Evolutionary conservation across 2,329 filamentous ascomycete genomes (phyloP), one percentile per base, ranked within the genome.

Genomic region (Claviceps humidiphila): DNA sequence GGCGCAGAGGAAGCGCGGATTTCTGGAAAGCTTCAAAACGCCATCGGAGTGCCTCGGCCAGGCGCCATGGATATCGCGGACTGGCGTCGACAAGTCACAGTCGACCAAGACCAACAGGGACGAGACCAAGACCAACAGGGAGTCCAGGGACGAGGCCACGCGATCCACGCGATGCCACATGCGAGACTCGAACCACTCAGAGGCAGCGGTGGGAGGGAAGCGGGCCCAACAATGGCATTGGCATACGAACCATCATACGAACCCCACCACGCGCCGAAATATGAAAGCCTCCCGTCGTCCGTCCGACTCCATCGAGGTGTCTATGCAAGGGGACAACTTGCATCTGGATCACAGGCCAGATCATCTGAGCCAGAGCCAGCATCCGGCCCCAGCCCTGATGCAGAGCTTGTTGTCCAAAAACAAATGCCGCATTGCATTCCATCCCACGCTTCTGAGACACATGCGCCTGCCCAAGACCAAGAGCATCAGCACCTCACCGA

Each of bases 401-500:
- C 30, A 34, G 30, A 34, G 9, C 30, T 34, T 34, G 30, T 34
- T 34, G 30, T 34, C 9, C 30, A 34, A 34, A 34, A 34, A 34
- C 30, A 34, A 34, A 34, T 34, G 9, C 17, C 47, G 20, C 37
- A 16, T 24, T 17, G 2, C n/a, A 30, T 16, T 34, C 38, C 38
- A 16, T 30, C 38, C 14, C 34, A 40, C 13, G 24, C 30, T 24
- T 9, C 34, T 16, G 16, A 34, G 14, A 37, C 24, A 9, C 30
- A 11, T 4, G 11, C 30, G 30, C 30, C 30, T 34, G 9, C 22
- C 20, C 41, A 26, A 34, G 16, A 34, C 34, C 7, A 16, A 22
- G 20, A 24, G 30, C 42, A 40, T 17, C 49, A 50, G 17, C 63
- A 58, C 47, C 65, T 64, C 60, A 66, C 64, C 16, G 63, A 68